These are phyloP conservation scores for Talaromyces sp. DNA, from an alignment of 2,329 filamentous ascomycete genomes.

Conservation along the genomic window DNA sequence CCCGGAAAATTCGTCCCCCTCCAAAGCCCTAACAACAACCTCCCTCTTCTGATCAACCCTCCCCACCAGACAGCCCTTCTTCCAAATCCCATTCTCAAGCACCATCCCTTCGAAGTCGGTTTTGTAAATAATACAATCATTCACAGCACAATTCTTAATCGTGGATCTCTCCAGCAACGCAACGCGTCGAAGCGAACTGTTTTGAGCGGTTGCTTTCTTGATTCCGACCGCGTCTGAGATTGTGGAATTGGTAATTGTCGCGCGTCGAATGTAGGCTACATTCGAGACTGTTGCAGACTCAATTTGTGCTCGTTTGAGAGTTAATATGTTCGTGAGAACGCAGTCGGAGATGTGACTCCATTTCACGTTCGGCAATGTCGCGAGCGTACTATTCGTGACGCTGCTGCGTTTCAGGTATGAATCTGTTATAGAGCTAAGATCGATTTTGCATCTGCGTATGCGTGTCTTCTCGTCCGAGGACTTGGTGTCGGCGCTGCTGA, in stretches of 20 bases:
- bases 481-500: not conserved
- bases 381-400: not conserved
- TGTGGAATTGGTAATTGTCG: not conserved
- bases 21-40: constrained; percentile 6
- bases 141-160: constrained; percentile 17
- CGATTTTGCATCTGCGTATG: constrained; percentile 13
- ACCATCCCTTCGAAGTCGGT: constrained; percentile 22
- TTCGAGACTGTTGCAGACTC: not conserved
- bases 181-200: not conserved
- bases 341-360: constrained; percentile 14
- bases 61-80: constrained; percentile 21
- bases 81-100: constrained; percentile 25
- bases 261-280: not conserved
- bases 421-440: constrained; percentile 7
- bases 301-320: constrained; percentile 16
- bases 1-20: not conserved
- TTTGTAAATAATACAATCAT: constrained; percentile 21
- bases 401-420: not conserved
- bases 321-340: constrained; percentile 2
- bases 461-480: not conserved
- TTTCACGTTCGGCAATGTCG: constrained; percentile 8
- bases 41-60: constrained; percentile 18
- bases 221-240: not conserved
- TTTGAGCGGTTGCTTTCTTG: not conserved
- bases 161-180: constrained; percentile 1